Percentiles rank a stretch among this genome's conserved stretches.
phyloP scores from a whole-genome alignment of 2,329 filamentous ascomycete genomes.

The Didymella pomorum region DNA sequence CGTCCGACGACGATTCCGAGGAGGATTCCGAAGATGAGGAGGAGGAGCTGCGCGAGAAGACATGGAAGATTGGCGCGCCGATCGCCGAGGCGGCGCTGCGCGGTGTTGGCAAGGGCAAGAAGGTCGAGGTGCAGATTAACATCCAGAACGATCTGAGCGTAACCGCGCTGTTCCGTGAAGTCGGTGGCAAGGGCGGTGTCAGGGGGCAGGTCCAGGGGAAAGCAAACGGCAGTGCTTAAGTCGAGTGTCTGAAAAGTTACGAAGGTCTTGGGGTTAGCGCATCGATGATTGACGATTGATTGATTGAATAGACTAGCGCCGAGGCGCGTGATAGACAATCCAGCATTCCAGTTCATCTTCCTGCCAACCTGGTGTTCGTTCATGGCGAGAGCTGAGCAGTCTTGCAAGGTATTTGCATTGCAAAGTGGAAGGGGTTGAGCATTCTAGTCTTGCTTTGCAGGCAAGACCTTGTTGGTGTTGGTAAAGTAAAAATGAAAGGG shows the following conservation, averaged over 20 bases:
- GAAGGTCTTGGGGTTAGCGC: not conserved
- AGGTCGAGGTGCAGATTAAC: conserved; percentile 94
- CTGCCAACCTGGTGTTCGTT: no score
- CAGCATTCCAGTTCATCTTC: not conserved
- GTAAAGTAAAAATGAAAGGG: no score
- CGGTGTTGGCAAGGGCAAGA: conserved; percentile 84
- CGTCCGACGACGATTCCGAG: conserved; percentile 67
- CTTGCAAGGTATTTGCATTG: no score
- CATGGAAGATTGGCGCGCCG: conserved; percentile 85
- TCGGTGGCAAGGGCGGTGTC: conserved; percentile 81
- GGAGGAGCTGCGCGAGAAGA: conserved; percentile 86
- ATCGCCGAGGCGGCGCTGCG: conserved; percentile 87
- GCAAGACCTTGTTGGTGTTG: no score
- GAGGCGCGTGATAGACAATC: conserved; percentile 7
- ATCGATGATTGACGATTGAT: not conserved
- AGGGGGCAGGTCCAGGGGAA: conserved; percentile 43
- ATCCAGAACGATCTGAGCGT: conserved; percentile 81
- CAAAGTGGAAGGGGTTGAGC: no score
- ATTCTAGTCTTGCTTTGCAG: no score
- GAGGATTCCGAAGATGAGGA: conserved; percentile 74
- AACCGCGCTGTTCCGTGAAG: conserved; percentile 82
- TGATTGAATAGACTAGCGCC: conserved; percentile 15
- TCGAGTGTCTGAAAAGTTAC: not conserved
- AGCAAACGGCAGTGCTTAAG: conserved; percentile 43
- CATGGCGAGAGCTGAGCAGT: no score